Conservation (phyloP, 164 flowering plant genomes). For the Macadamia tetraphylla region DNA sequence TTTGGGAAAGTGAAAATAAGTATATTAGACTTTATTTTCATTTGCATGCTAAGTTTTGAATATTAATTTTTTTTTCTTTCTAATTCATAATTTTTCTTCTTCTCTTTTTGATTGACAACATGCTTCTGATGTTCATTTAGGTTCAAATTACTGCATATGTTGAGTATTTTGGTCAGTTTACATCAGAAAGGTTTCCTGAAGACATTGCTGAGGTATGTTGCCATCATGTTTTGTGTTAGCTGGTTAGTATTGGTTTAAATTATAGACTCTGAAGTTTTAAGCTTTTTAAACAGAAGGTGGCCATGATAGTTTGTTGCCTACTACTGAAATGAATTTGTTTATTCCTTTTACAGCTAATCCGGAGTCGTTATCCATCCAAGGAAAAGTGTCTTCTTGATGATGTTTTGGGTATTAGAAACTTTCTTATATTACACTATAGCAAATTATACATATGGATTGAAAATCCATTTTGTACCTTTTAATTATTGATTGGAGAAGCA, state of each 20-base stretch:
- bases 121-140: slow-evolving; percentile 23
- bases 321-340: not conserved
- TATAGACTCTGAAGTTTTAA: not conserved
- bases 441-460: not conserved
- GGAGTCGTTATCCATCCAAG: slow-evolving; percentile 67
- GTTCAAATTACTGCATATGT: slow-evolving; percentile 89
- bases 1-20: not conserved
- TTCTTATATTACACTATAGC: not conserved
- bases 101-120: not conserved
- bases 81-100: not conserved
- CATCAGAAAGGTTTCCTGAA: slow-evolving; percentile 84
- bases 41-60: no score
- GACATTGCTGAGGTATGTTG: slow-evolving; percentile 84
- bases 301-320: not conserved
- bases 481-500: not conserved
- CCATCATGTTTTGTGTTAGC: not conserved
- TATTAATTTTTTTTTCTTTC: not conserved
- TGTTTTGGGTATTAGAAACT: slow-evolving; percentile 61
- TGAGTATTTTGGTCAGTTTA: slow-evolving; percentile 88
- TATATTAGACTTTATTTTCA: no score
- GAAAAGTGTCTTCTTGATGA: slow-evolving; percentile 83
- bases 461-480: not conserved
- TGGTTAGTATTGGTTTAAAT: not conserved
- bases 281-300: not conserved
- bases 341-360: slow-evolving; percentile 56